phyloP scores from a whole-genome alignment of 176 grass and related monocot species.

The Saccharum spontaneum region DNA sequence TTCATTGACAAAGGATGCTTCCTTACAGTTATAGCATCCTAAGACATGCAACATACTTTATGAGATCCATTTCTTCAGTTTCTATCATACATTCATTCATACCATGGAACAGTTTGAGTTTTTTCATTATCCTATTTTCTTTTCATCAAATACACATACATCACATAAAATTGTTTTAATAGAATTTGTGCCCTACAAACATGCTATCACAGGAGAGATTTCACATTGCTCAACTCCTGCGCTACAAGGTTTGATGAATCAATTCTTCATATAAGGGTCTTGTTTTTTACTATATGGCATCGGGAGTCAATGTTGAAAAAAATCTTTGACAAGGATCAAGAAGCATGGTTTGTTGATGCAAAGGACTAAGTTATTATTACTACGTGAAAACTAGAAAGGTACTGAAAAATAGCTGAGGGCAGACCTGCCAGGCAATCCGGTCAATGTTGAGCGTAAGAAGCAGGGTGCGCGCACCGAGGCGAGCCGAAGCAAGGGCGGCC shows the following conservation, averaged over 20 bases:
- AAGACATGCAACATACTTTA: not conserved
- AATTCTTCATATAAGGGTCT: not conserved
- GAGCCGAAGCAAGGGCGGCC: conserved; percentile 86
- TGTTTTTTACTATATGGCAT: not conserved
- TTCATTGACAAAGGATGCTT: not conserved
- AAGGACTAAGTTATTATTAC: not conserved
- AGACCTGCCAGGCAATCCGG: conserved; percentile 97
- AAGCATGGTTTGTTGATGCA: not conserved
- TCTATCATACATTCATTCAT: not conserved
- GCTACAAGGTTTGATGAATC: not conserved
- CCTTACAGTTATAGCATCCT: not conserved
- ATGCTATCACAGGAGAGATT: not conserved
- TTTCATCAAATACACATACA: too few relatives aligned
- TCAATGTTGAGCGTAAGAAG: conserved; percentile 98
- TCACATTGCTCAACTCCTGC: not conserved
- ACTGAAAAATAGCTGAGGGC: not conserved
- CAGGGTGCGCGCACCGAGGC: conserved; percentile 81
- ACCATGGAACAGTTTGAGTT: not conserved
- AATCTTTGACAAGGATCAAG: not conserved
- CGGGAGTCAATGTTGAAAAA: not conserved
- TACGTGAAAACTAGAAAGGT: not conserved
- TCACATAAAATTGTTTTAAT: not conserved
- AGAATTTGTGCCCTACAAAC: not conserved
- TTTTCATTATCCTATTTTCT: too few relatives aligned
- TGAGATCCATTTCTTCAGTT: not conserved